Base-by-base conservation (phyloP, 805 yeast species). In the Debaryomyces prosopidis region DNA sequence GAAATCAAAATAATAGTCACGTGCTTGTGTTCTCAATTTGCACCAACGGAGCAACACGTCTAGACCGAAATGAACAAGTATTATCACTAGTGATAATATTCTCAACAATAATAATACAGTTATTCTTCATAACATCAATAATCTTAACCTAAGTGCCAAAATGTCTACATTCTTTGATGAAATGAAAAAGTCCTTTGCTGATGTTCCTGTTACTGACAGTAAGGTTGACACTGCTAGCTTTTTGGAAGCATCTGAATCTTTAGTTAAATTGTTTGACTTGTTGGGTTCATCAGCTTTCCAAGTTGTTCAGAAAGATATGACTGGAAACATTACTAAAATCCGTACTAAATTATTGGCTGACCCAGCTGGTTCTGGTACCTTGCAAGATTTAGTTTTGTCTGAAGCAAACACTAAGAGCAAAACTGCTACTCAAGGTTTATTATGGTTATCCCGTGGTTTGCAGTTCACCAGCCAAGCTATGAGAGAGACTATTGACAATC, bases 381-480 rank as follows among this genome's bases (percentile, higher is more conserved):
- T 89, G 56, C 96, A 90, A 70, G 89, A 80, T 49, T 73, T 89
- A 62, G 85, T 90, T 28, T 68, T 86, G 49, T 72, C 82, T 45
- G 97, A 89, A 72, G 83, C 80, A 36, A 76, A 75, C 32, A 81
- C 81, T 53, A 81, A 80, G 66, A 74, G 76, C 58, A 87, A 84
- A 65, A 82, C 84, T 49, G 96, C 96, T 34, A 89, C 96, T 10
- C 96, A 90, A 68, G 97, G 95, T 33, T 77, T 89, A 53, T 70
- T 89, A 57, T 89, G 97, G 97, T 78, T 89, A 55, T 76, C 84
- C 37, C 75, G 92, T 60, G 97, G 96, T 16, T 79, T 89, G 57
- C 85, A 87, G 63, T 90, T 89, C 75, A 89, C 97, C n/a, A 91
- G 95, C 15, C 84, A 76, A 53, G 94, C 96, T 32, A 82, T 89